phyloP scores from a whole-genome alignment of 2,329 filamentous ascomycete genomes.

The Alternaria longipes region DNA sequence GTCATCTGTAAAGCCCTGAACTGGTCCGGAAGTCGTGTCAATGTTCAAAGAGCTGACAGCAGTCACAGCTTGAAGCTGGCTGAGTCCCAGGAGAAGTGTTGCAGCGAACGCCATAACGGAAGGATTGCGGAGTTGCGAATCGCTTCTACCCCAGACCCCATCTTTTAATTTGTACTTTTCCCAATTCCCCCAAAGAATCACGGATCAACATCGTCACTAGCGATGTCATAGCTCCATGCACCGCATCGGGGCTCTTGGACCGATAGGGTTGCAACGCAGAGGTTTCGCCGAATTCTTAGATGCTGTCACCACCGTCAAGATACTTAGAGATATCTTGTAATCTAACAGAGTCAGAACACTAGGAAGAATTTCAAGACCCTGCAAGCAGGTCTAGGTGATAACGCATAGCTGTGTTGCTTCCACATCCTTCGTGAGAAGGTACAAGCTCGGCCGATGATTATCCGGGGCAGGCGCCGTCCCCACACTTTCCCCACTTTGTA shows the following conservation, averaged over 20 bases:
- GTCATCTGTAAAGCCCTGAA: conserved; percentile 46
- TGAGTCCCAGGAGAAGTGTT: conserved; percentile 8
- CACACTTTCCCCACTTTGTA: conserved; percentile 21
- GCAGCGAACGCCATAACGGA: conserved; percentile 7
- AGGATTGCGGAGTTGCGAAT: neutral
- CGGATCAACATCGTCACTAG: conserved; percentile 1
- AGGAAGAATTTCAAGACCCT: neutral
- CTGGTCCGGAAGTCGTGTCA: conserved; percentile 40
- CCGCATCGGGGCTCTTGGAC: neutral
- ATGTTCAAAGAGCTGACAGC: conserved; percentile 30
- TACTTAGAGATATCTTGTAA: neutral
- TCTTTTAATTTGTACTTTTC: conserved; percentile 1
- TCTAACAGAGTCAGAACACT: neutral
- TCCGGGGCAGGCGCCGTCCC: conserved; percentile 27
- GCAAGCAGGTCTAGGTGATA: neutral
- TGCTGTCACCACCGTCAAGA: neutral
- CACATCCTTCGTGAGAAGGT: neutral
- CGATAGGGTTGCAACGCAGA: neutral
- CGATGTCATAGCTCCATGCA: conserved; percentile 3
- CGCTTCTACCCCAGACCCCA: neutral
- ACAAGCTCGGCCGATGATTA: conserved; percentile 10
- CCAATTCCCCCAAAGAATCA: neutral
- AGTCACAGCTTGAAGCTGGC: conserved; percentile 12
- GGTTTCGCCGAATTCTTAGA: neutral
- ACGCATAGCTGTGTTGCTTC: neutral